phyloP scores from a whole-genome alignment of 768 basidiomycete genomes.

The Boletellus sp. region DNA sequence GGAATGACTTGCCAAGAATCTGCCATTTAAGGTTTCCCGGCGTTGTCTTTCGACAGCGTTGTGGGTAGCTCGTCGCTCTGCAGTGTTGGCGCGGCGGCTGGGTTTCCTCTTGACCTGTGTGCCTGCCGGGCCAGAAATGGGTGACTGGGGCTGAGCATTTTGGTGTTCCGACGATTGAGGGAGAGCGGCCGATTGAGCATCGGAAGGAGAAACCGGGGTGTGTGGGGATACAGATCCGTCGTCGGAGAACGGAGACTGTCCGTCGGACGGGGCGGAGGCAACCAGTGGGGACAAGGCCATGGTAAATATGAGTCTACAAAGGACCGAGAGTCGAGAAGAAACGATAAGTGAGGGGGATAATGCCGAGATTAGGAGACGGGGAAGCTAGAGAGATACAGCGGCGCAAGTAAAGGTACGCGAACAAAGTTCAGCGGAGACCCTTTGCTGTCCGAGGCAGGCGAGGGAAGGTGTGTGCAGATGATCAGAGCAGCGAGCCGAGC shows the following conservation, averaged over 20 bases:
- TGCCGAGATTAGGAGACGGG: conserved; percentile 15
- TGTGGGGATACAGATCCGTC: conserved; percentile 43
- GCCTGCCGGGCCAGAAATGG: conserved; percentile 19
- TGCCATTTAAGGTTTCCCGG: conserved; percentile 87
- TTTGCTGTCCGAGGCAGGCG: conserved; percentile 22
- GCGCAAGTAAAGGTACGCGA: conserved; percentile 41
- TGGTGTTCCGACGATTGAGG: conserved; percentile 26
- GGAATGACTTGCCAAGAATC: conserved; percentile 68
- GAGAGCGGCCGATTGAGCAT: conserved; percentile 35
- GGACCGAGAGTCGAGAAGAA: conserved; percentile 10
- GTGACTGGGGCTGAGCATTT: conserved; percentile 22
- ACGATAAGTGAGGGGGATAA: neutral
- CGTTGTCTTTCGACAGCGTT: conserved; percentile 96
- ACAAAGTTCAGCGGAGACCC: conserved; percentile 40
- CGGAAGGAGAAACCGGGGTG: conserved; percentile 46
- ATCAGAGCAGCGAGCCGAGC: conserved; percentile 59
- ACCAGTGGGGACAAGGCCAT: conserved; percentile 41
- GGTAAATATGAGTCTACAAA: conserved; percentile 17
- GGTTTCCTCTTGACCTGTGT: conserved; percentile 74
- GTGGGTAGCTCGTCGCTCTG: conserved; percentile 93
- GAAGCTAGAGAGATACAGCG: conserved; percentile 26
- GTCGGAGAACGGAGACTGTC: conserved; percentile 40
- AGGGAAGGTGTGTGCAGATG: conserved; percentile 19
- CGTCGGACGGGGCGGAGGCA: conserved; percentile 35
- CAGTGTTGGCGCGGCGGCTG: conserved; percentile 88